Conservation (phyloP, 2,329 filamentous ascomycete genomes). For the Phialophora tarda region DNA sequence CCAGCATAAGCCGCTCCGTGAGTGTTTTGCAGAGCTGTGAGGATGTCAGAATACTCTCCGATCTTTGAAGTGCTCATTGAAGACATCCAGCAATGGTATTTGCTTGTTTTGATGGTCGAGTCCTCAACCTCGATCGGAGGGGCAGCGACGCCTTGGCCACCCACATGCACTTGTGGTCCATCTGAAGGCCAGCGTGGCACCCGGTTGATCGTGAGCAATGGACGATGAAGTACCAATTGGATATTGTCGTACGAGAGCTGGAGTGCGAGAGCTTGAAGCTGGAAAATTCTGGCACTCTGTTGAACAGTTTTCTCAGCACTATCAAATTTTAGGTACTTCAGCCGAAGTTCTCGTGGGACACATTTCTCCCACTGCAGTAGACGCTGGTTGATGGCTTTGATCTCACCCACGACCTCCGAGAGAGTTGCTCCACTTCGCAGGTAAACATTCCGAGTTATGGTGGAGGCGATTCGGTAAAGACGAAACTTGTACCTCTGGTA, state of each 20-base stretch:
- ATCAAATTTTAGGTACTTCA: constrained; percentile 21
- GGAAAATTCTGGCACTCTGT: constrained; percentile 26
- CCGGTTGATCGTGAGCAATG: constrained; percentile 44
- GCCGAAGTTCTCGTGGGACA: constrained; percentile 30
- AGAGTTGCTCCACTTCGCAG: constrained; percentile 20
- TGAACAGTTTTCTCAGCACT: constrained; percentile 7
- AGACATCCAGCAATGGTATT: constrained; percentile 42
- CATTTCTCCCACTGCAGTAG: constrained; percentile 29
- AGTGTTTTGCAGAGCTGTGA: constrained; percentile 49
- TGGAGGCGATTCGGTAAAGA: constrained; percentile 30
- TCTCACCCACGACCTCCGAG: constrained; percentile 23
- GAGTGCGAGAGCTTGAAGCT: constrained; percentile 49
- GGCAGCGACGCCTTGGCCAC: neutral
- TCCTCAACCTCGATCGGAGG: constrained; percentile 12
- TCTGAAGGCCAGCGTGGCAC: constrained; percentile 19
- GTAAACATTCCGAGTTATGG: constrained; percentile 32
- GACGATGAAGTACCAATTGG: constrained; percentile 51
- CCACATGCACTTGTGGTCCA: neutral
- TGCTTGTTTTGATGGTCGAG: constrained; percentile 30
- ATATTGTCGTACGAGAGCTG: constrained; percentile 54
- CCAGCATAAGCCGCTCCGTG: constrained; percentile 53
- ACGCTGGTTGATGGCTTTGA: constrained; percentile 28
- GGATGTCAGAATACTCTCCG: constrained; percentile 38
- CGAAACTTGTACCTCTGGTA: constrained; percentile 36
- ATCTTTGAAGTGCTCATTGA: constrained; percentile 50